Conservation (phyloP, 192 early-diverging fungal species). For the Coemansia sp. region DNA sequence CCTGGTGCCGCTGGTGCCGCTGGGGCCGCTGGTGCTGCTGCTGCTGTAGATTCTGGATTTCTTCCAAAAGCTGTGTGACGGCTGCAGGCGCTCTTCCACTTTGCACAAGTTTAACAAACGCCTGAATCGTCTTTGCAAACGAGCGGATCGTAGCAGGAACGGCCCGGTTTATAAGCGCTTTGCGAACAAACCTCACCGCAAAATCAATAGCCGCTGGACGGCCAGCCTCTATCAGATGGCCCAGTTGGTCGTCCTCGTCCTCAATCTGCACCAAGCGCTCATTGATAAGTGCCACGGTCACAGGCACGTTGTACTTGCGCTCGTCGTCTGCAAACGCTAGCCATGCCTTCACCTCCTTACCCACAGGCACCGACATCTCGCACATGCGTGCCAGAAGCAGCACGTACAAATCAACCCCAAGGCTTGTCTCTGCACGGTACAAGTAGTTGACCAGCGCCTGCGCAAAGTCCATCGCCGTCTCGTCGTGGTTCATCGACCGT, state of each 20-base stretch:
- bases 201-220: slow-evolving; percentile 71
- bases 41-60: slow-evolving; percentile 19
- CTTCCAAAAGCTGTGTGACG: slow-evolving; percentile 31
- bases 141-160: slow-evolving; percentile 53
- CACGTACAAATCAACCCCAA: slow-evolving; percentile 81
- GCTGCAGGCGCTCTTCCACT: slow-evolving; percentile 59
- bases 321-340: slow-evolving; percentile 92
- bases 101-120: slow-evolving; percentile 61
- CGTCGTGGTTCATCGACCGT: slow-evolving; percentile 70
- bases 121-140: slow-evolving; percentile 70
- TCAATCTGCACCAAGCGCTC: slow-evolving; percentile 68
- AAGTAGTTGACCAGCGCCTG: slow-evolving; percentile 85
- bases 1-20: background rate
- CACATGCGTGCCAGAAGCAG: slow-evolving; percentile 79
- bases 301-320: slow-evolving; percentile 86
- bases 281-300: slow-evolving; percentile 77
- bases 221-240: slow-evolving; percentile 75
- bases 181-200: slow-evolving; percentile 69
- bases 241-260: slow-evolving; percentile 90
- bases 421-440: slow-evolving; percentile 70
- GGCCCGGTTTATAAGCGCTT: slow-evolving; percentile 55
- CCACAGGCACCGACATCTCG: slow-evolving; percentile 74
- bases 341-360: slow-evolving; percentile 87
- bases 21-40: slow-evolving; percentile 11
- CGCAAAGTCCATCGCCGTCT: slow-evolving; percentile 79